A percentile compares a stretch with the other conserved stretches of the same genome.
These are phyloP conservation scores for Tirmania nivea DNA, from an alignment of 495 filamentous ascomycete species.

Conservation along the genomic window DNA sequence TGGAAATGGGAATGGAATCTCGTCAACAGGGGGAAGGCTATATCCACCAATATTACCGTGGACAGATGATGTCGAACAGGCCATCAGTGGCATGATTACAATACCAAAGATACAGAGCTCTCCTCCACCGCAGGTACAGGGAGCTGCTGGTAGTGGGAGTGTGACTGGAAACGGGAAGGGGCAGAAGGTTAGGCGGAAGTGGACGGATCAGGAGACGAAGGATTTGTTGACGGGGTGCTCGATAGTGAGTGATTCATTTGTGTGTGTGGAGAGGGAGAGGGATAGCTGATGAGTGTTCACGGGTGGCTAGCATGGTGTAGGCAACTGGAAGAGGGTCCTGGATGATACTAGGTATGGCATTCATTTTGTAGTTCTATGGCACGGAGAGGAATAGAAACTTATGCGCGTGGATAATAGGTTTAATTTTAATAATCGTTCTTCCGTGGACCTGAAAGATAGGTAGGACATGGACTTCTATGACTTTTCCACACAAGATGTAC, in stretches of 20 bases:
- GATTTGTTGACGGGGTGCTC: conserved; percentile 35
- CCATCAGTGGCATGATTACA: neutral
- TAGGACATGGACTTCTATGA: neutral
- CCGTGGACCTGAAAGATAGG: conserved; percentile 52
- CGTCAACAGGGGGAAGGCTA: neutral
- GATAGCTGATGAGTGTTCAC: conserved; percentile 7
- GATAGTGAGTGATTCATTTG: conserved; percentile 28
- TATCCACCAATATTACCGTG: conserved; percentile 9
- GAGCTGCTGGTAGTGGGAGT: neutral
- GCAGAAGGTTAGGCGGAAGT: conserved; percentile 25
- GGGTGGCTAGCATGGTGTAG: conserved; percentile 31
- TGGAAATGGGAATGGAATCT: no score
- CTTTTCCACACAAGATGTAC: neutral
- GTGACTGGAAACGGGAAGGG: conserved; percentile 6
- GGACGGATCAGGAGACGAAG: conserved; percentile 47
- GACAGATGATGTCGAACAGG: conserved; percentile 1
- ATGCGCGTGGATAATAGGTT: conserved; percentile 19
- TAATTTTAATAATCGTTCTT: conserved; percentile 38
- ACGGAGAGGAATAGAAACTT: no score
- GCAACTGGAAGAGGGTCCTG: conserved; percentile 51
- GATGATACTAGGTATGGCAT: conserved; percentile 24
- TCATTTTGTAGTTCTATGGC: no score
- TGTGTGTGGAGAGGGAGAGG: neutral
- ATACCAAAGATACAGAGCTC: conserved; percentile 5
- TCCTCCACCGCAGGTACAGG: conserved; percentile 2